Conservation (phyloP, 2,329 filamentous ascomycete species). For the Trichoderma koningii region DNA sequence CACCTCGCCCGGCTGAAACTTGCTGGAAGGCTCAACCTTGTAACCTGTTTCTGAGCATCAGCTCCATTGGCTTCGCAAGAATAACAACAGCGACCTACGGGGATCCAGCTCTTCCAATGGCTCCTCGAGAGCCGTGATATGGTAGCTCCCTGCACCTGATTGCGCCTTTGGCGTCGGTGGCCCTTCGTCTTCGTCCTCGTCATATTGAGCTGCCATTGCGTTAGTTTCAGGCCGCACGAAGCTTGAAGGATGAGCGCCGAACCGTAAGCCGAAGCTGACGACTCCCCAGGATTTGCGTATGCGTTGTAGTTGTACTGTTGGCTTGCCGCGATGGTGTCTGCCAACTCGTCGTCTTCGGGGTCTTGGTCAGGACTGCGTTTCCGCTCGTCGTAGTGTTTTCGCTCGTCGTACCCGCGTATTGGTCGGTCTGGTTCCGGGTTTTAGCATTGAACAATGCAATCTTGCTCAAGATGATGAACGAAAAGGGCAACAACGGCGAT, state of each 20-base stretch:
- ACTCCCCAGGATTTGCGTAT: constrained; percentile 25
- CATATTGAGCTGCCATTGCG: constrained; percentile 26
- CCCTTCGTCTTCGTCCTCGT: constrained; percentile 36
- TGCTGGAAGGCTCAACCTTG: constrained; percentile 42
- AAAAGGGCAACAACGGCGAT: not conserved
- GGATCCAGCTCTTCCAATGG: constrained; percentile 39
- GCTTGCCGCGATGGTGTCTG: constrained; percentile 31
- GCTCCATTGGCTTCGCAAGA: not conserved
- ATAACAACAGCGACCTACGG: constrained; percentile 36
- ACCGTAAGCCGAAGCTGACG: constrained; percentile 32
- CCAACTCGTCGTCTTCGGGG: constrained; percentile 30
- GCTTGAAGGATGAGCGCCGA: not conserved
- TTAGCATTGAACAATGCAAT: constrained; percentile 1
- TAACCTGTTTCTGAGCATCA: constrained; percentile 40
- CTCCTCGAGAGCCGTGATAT: constrained; percentile 24
- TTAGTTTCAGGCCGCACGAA: constrained; percentile 1
- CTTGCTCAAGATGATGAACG: not conserved
- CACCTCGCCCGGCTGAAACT: constrained; percentile 48
- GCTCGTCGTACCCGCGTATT: constrained; percentile 12
- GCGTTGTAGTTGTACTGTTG: constrained; percentile 30
- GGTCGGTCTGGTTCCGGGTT: not conserved
- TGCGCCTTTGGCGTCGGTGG: constrained; percentile 32
- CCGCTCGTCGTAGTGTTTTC: constrained; percentile 15
- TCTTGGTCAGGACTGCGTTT: constrained; percentile 25
- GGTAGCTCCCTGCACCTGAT: constrained; percentile 25